phyloP scores from a whole-genome alignment of 139 green algal genomes.

The Yamagishiella unicocca region DNA sequence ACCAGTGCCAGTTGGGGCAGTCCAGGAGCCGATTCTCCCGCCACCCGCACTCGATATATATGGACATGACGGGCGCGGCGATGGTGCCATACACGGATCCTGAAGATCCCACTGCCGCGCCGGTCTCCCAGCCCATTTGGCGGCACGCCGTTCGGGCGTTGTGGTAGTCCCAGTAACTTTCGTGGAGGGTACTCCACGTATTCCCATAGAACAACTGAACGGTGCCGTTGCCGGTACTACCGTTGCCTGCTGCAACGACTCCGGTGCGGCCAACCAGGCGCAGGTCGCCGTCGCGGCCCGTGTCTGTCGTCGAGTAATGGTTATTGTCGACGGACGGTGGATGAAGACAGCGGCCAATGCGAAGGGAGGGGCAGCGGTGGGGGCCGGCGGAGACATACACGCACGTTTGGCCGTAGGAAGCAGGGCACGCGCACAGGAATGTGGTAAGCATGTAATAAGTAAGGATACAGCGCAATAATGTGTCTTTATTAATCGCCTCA shows the following conservation, averaged over 20 bases:
- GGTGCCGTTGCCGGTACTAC: neutral
- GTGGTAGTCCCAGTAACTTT: neutral
- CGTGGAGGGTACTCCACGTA: neutral
- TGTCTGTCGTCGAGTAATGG: neutral
- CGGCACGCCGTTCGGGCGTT: neutral
- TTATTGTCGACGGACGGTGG: neutral
- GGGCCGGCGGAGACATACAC: no score
- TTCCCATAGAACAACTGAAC: neutral
- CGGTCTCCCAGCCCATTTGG: constrained; percentile 1
- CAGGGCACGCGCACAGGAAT: no score
- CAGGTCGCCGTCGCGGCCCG: neutral
- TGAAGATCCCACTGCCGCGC: neutral
- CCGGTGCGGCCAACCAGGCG: neutral
- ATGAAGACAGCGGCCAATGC: neutral
- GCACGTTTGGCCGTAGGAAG: neutral
- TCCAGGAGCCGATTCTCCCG: neutral
- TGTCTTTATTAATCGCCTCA: no score
- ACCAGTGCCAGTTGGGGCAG: neutral
- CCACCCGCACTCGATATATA: neutral
- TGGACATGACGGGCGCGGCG: neutral
- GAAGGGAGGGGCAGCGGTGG: neutral
- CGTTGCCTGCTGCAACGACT: no score
- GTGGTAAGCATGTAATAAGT: no score
- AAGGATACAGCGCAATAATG: no score
- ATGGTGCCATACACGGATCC: neutral